phyloP scores from a whole-genome alignment of 352 stramenopile species.

The Globisporangium takayamanum region DNA sequence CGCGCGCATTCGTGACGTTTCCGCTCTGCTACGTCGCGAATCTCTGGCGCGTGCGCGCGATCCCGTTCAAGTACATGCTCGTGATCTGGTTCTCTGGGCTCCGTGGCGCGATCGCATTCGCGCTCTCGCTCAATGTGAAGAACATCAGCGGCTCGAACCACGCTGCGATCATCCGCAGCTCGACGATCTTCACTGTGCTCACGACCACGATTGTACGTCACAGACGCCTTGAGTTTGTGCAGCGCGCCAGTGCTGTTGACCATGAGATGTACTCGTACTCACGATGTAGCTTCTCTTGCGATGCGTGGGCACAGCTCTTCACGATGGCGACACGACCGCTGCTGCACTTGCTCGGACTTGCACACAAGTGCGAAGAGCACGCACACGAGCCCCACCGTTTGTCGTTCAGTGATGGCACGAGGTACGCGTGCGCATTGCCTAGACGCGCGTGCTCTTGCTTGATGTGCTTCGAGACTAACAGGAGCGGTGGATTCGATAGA shows the following conservation, averaged over 20 bases:
- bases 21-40: conserved; percentile 63
- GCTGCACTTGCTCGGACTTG: conserved; percentile 18
- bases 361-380: conserved; percentile 21
- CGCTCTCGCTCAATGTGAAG: conserved; percentile 71
- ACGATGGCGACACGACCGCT: conserved; percentile 23
- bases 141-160: conserved; percentile 29
- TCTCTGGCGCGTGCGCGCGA: conserved; percentile 26
- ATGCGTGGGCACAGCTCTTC: conserved; percentile 15
- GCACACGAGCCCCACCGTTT: conserved; percentile 11
- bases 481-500: neutral
- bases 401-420: neutral
- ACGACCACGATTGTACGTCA: conserved; percentile 42
- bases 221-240: neutral
- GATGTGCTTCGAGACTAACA: neutral
- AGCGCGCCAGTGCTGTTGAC: neutral
- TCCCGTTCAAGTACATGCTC: conserved; percentile 60
- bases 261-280: neutral
- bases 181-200: conserved; percentile 57
- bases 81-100: conserved; percentile 92
- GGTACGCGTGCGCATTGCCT: neutral
- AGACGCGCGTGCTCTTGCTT: neutral
- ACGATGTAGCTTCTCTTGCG: neutral
- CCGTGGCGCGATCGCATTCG: conserved; percentile 90
- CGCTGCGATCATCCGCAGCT: conserved; percentile 53
- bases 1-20: conserved; percentile 64